Evolutionary conservation across 164 flowering plant genomes (phyloP).

Genomic region (Nelumbo lutea): DNA sequence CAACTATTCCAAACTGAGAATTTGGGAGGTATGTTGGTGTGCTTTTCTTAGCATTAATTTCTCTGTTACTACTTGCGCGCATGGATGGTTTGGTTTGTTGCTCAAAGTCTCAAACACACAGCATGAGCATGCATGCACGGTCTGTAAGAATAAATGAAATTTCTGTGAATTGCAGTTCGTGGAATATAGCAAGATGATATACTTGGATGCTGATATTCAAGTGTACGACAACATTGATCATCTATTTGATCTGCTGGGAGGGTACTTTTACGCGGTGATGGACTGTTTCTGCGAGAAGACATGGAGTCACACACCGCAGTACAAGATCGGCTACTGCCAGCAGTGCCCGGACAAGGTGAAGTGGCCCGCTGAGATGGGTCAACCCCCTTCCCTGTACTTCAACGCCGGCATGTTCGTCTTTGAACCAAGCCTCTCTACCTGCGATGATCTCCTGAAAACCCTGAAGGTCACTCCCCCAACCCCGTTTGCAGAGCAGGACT

Average conservation of each 20-base stretch:
- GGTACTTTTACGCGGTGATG: background rate
- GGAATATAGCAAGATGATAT: background rate
- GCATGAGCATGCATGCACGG: no score
- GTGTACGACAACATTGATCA: background rate
- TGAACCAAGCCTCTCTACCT: background rate
- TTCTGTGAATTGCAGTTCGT: background rate
- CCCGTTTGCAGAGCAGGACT: slow-evolving; percentile 1
- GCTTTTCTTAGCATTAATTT: background rate
- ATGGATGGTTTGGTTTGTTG: no score
- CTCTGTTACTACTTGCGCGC: no score
- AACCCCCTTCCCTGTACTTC: background rate
- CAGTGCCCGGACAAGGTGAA: background rate
- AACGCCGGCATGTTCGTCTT: background rate
- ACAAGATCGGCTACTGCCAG: background rate
- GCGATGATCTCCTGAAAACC: background rate
- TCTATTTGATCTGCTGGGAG: background rate
- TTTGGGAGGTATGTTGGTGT: background rate
- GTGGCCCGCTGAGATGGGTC: background rate
- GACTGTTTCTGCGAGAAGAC: background rate
- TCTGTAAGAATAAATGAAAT: no score
- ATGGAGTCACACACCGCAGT: background rate
- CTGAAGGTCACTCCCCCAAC: background rate
- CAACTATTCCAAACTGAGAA: background rate
- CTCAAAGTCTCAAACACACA: no score
- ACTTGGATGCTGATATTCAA: background rate